Evolutionary conservation across 176 grass and related monocot genomes (phyloP).

Genomic region (Urochloa ruziziensis): DNA sequence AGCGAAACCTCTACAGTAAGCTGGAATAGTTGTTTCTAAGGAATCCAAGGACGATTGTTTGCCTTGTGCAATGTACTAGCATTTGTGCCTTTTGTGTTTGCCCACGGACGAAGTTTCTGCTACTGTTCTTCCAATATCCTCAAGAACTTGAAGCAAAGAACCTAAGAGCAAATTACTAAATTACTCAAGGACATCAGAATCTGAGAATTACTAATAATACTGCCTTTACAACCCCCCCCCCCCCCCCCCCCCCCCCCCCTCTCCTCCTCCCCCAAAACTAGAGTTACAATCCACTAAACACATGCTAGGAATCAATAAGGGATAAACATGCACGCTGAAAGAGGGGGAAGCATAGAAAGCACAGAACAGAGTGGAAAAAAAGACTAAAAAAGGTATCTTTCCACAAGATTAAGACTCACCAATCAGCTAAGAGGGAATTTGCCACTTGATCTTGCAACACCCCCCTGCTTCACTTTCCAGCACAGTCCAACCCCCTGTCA

Average conservation of each 20-base stretch:
- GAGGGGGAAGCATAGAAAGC: neutral
- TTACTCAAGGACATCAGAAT: neutral
- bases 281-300: neutral
- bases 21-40: no score
- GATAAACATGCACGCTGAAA: neutral
- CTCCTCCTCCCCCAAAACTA: neutral
- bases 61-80: neutral
- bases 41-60: neutral
- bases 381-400: neutral
- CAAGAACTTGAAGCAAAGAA: constrained; percentile 20
- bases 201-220: neutral
- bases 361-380: neutral
- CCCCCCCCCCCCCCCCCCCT: no score
- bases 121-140: constrained; percentile 1
- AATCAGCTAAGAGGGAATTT: neutral
- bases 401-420: neutral
- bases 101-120: constrained; percentile 27
- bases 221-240: constrained; percentile 29
- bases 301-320: neutral
- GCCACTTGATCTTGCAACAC: neutral
- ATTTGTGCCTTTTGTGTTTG: constrained; percentile 38
- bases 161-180: neutral
- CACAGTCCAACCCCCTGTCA: neutral
- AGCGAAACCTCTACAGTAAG: no score
- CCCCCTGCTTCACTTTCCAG: constrained; percentile 33